Conservation (phyloP, 208 protist species). For the Leishmania gerbilli region DNA sequence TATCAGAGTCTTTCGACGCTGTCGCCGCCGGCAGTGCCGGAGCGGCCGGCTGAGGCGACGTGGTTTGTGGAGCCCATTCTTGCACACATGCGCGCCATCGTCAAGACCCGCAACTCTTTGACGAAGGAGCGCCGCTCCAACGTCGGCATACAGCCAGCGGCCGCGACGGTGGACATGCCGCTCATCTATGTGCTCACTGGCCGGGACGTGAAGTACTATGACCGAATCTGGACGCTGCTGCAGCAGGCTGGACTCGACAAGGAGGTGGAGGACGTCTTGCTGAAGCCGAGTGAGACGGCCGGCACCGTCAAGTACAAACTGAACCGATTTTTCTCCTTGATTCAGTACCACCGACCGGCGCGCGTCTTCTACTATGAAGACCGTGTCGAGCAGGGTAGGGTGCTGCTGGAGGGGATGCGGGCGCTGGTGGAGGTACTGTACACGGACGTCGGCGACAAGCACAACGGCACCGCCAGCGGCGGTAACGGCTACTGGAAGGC, state of each 20-base stretch:
- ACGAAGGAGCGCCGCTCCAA: neutral
- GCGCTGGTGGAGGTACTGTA: slow-evolving; percentile 48
- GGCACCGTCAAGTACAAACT: slow-evolving; percentile 80
- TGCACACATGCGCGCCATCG: slow-evolving; percentile 33
- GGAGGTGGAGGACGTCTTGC: slow-evolving; percentile 51
- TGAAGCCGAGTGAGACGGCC: slow-evolving; percentile 70
- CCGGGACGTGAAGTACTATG: slow-evolving; percentile 60
- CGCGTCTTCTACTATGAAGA: slow-evolving; percentile 87
- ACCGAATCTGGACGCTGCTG: slow-evolving; percentile 65
- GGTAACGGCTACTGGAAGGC: neutral
- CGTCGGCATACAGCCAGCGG: neutral
- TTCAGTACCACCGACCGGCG: slow-evolving; percentile 40
- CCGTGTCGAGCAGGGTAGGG: slow-evolving; percentile 58
- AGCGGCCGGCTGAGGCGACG: slow-evolving; percentile 24
- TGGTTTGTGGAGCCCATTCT: slow-evolving; percentile 39
- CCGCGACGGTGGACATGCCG: slow-evolving; percentile 11
- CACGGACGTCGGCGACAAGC: neutral
- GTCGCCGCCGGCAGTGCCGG: slow-evolving; percentile 67
- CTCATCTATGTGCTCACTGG: slow-evolving; percentile 74
- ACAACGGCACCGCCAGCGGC: neutral
- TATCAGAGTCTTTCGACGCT: slow-evolving; percentile 76
- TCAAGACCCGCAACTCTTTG: slow-evolving; percentile 8
- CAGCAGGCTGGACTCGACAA: slow-evolving; percentile 42
- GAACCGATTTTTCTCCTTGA: slow-evolving; percentile 57
- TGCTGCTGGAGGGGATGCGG: slow-evolving; percentile 56